A percentile compares a stretch with the other conserved stretches of the same genome.
phyloP scores from a whole-genome alignment of 306 rosid genomes.

The Trifolium fragiferum region DNA sequence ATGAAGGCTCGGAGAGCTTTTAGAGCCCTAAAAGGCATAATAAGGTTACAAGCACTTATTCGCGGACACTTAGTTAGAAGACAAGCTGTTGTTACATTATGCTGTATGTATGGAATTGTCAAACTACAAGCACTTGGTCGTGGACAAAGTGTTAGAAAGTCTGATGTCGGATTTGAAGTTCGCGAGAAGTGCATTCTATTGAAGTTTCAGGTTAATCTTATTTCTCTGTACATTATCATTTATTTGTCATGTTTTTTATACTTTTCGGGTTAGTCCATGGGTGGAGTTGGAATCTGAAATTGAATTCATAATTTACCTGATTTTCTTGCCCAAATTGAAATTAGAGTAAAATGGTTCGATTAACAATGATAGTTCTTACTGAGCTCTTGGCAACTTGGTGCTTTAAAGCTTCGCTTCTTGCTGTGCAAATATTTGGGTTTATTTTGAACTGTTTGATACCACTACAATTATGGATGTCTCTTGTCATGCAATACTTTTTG shows the following conservation, averaged over 20 bases:
- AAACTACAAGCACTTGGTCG: slow-evolving; percentile 86
- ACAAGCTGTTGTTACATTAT: slow-evolving; percentile 90
- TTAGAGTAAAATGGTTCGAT: slow-evolving; percentile 20
- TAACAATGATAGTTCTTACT: slow-evolving; percentile 7
- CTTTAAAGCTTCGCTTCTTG: not conserved
- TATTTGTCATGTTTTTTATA: slow-evolving; percentile 21
- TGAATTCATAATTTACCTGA: not conserved
- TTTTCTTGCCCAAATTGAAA: slow-evolving; percentile 14
- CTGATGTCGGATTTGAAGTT: slow-evolving; percentile 72
- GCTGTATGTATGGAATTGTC: slow-evolving; percentile 83
- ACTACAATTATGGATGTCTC: slow-evolving; percentile 12
- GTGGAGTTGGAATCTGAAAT: not conserved
- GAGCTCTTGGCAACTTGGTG: slow-evolving; percentile 1
- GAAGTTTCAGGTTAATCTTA: slow-evolving; percentile 56
- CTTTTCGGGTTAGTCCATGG: slow-evolving; percentile 20
- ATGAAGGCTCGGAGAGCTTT: slow-evolving; percentile 99
- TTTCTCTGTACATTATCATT: slow-evolving; percentile 14
- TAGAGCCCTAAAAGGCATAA: slow-evolving; percentile 95
- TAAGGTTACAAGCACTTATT: slow-evolving; percentile 98
- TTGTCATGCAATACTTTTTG: slow-evolving; percentile 14
- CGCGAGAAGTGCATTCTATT: slow-evolving; percentile 52
- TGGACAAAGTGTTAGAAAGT: slow-evolving; percentile 72
- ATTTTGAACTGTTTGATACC: not conserved
- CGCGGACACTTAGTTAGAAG: slow-evolving; percentile 99
- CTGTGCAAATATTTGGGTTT: not conserved